Evolutionary conservation across 2,329 filamentous ascomycete genomes (phyloP).

Genomic region (Lachnellula subtilissima): DNA sequence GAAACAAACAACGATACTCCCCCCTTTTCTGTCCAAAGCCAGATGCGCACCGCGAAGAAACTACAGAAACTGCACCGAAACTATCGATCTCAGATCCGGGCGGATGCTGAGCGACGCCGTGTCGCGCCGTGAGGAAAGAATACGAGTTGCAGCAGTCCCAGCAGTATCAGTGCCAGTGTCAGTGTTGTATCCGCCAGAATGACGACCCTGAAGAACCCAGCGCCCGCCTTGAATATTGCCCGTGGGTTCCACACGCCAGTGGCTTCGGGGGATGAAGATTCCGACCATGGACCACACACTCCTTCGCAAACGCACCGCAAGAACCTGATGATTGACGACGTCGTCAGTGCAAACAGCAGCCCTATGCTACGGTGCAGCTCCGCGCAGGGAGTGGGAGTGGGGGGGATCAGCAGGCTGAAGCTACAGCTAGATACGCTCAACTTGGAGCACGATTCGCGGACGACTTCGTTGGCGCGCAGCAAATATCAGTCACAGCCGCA

Average conservation of each 20-base stretch:
- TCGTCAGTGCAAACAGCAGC: slow-evolving; percentile 55
- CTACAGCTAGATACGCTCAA: slow-evolving; percentile 75
- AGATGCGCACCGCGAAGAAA: slow-evolving; percentile 30
- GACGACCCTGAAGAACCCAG: slow-evolving; percentile 9
- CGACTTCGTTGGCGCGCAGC: slow-evolving; percentile 51
- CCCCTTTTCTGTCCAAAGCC: slow-evolving; percentile 18
- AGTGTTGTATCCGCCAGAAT: not conserved
- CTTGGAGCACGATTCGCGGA: slow-evolving; percentile 51
- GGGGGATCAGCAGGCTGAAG: slow-evolving; percentile 79
- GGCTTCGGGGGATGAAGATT: slow-evolving; percentile 50
- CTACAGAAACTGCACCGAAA: slow-evolving; percentile 31
- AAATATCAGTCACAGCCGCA: slow-evolving; percentile 55
- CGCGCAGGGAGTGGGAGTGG: slow-evolving; percentile 50
- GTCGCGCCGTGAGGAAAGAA: slow-evolving; percentile 29
- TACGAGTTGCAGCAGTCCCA: not conserved
- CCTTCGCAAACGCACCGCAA: slow-evolving; percentile 26
- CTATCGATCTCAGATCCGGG: slow-evolving; percentile 31
- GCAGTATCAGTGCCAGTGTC: not conserved
- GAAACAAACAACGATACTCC: slow-evolving; percentile 22
- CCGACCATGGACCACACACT: slow-evolving; percentile 42
- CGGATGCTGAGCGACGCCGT: slow-evolving; percentile 32
- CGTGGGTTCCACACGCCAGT: slow-evolving; percentile 31
- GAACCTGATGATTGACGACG: slow-evolving; percentile 33
- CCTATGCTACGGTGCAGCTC: slow-evolving; percentile 49
- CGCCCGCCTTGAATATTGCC: slow-evolving; percentile 29